A percentile compares a stretch with the other conserved stretches of the same genome.
These are phyloP conservation scores for Capsicum rhomboideum DNA, from an alignment of 257 asterid species.

Conservation along the genomic window DNA sequence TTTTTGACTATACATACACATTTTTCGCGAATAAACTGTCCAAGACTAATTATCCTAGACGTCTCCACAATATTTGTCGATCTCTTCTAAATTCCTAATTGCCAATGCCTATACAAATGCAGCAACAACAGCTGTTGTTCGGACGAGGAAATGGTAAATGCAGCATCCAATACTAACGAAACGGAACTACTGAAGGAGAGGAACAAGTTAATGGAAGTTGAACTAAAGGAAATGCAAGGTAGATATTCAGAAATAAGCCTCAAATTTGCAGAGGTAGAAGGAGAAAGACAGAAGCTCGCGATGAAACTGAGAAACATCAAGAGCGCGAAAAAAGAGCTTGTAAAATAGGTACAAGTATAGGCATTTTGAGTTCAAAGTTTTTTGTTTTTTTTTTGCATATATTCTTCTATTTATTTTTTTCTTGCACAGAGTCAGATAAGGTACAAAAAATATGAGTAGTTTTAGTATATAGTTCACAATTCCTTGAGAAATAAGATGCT, in stretches of 20 bases:
- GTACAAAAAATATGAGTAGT: neutral
- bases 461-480: neutral
- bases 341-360: neutral
- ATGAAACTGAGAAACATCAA: constrained; percentile 57
- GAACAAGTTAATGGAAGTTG: constrained; percentile 61
- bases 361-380: neutral
- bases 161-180: constrained; percentile 17
- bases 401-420: neutral
- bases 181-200: constrained; percentile 44
- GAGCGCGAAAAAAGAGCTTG: constrained; percentile 55
- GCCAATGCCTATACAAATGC: neutral
- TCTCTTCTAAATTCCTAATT: neutral
- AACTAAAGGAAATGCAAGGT: constrained; percentile 88
- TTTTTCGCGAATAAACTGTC: neutral
- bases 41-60: neutral
- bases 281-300: constrained; percentile 89
- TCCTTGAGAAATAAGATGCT: neutral
- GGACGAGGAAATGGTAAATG: neutral
- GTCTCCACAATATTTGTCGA: neutral
- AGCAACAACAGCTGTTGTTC: neutral
- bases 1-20: neutral
- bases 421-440: neutral
- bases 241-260: constrained; percentile 97
- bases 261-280: constrained; percentile 97
- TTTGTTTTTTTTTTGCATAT: neutral